Evolutionary conservation across 768 basidiomycete species (phyloP).

Genomic region (Pholiota conissans): DNA sequence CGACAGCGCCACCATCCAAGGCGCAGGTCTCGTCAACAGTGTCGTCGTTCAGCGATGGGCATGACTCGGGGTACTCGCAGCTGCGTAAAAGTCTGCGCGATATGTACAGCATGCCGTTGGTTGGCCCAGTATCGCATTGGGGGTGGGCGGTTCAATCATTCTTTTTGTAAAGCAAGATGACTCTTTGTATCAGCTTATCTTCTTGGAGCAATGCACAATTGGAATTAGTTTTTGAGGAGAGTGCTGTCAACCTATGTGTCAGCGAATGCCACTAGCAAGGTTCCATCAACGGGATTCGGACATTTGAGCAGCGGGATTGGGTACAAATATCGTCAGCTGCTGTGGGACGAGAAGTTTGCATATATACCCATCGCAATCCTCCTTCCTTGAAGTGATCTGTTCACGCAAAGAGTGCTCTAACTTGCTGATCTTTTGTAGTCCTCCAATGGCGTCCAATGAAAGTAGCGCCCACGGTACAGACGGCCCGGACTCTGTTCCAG

Average conservation of each 20-base stretch:
- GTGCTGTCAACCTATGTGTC: background rate
- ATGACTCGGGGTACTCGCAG: conserved; percentile 24
- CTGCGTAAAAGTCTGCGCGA: background rate
- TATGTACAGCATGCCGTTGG: background rate
- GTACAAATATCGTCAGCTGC: conserved; percentile 1
- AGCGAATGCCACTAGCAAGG: background rate
- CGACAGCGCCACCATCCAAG: conserved; percentile 62
- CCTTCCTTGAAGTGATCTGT: too few species aligned
- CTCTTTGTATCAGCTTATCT: background rate
- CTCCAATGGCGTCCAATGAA: background rate
- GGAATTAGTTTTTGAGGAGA: background rate
- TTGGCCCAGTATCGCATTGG: background rate
- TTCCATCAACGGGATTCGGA: background rate
- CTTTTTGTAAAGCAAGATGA: background rate
- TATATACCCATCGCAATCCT: background rate
- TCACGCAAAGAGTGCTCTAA: too few species aligned
- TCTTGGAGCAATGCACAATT: background rate
- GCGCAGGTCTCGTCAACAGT: conserved; percentile 73
- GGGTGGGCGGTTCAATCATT: background rate
- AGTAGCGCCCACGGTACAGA: background rate
- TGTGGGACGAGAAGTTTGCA: too few species aligned
- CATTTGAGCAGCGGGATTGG: background rate
- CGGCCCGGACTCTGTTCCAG: background rate
- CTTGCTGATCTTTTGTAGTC: too few species aligned
- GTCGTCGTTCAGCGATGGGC: conserved; percentile 85